Percentiles rank a stretch among this genome's conserved stretches.
These are phyloP conservation scores for Corymbia maculata DNA, from an alignment of 345 rosid genomes.

Conservation along the genomic window DNA sequence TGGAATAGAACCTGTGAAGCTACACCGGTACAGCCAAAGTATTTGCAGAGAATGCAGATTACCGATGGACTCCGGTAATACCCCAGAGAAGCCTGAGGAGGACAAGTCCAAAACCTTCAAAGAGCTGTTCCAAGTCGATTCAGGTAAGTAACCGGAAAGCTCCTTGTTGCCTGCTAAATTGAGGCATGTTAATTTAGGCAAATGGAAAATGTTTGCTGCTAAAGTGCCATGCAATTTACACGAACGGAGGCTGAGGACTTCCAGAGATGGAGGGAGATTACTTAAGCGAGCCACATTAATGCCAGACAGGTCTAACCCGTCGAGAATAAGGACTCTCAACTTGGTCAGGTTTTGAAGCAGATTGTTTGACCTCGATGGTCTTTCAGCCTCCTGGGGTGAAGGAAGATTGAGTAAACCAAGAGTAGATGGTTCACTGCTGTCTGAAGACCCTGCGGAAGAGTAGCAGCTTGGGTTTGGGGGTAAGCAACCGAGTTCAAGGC, in stretches of 20 bases:
- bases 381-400: neutral
- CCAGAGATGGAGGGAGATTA: neutral
- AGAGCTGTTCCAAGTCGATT: constrained; percentile 2
- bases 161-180: neutral
- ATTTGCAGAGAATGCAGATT: neutral
- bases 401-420: neutral
- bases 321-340: neutral
- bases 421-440: neutral
- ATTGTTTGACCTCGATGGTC: neutral
- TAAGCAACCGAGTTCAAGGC: neutral
- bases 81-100: neutral
- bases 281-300: neutral
- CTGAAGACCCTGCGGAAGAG: neutral
- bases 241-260: neutral
- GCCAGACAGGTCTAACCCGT: neutral
- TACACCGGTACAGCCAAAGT: neutral
- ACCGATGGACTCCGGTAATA: constrained; percentile 7
- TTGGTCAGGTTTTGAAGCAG: neutral
- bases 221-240: neutral
- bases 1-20: constrained; percentile 12
- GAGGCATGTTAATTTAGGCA: neutral
- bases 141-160: neutral
- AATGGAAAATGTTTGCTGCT: neutral
- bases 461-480: neutral
- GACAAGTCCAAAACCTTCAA: neutral